These are phyloP conservation scores for Bryopsis sp. DNA, from an alignment of 139 green algal species.

Conservation along the genomic window DNA sequence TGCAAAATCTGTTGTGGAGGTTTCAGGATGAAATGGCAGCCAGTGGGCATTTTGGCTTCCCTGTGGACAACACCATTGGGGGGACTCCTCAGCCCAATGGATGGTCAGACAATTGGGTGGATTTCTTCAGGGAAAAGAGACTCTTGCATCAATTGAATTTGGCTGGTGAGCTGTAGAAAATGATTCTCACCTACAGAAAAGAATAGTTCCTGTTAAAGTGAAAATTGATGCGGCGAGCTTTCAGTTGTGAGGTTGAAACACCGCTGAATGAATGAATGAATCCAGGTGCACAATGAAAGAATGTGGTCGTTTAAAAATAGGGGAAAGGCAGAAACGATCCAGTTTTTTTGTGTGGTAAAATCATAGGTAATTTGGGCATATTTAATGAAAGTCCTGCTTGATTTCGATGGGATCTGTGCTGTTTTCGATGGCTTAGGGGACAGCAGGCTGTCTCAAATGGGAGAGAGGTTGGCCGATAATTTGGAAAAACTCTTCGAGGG, in stretches of 20 bases:
- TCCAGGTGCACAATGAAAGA: too few relatives aligned
- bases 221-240: too few relatives aligned
- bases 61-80: constrained; percentile 94
- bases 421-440: constrained; percentile 34
- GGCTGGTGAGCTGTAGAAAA: constrained; percentile 20
- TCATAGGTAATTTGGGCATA: too few relatives aligned
- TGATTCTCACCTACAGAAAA: neutral
- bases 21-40: constrained; percentile 42
- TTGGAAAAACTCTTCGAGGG: constrained; percentile 73
- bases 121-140: constrained; percentile 70
- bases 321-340: too few relatives aligned
- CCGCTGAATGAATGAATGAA: too few relatives aligned
- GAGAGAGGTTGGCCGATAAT: constrained; percentile 57
- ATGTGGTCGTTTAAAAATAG: too few relatives aligned
- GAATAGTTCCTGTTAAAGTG: neutral
- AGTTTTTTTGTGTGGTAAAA: too few relatives aligned
- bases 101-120: constrained; percentile 77
- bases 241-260: too few relatives aligned
- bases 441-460: constrained; percentile 40
- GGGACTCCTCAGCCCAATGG: constrained; percentile 85
- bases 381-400: constrained; percentile 2
- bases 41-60: constrained; percentile 76
- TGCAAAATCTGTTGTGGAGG: neutral
- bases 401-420: neutral
- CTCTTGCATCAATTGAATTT: constrained; percentile 57